Base-by-base conservation (phyloP, 208 protist species). In the Trypanosoma vivax region DNA sequence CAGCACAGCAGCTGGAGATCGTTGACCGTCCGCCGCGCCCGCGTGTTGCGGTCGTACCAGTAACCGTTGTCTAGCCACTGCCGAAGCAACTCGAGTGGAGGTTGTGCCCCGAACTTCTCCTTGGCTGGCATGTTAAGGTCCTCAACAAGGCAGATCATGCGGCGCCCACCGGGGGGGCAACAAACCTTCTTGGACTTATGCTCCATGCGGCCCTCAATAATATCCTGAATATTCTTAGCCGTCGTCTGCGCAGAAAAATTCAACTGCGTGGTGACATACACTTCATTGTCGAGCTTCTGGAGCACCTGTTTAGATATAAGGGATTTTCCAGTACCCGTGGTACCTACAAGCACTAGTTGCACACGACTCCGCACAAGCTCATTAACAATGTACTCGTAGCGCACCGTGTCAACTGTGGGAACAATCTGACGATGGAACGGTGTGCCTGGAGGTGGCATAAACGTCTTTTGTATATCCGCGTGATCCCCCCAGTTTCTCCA, bases 91-190 rank as follows among this genome's bases (percentile, higher is more conserved):
- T 99, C 97, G 24, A 99, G 82, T 41, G 97, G 96, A 14, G 97
- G 96, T 79, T 99, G 96, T 23, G 94, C 93, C n/a, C 96, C 96
- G 67, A 97, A 99, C 46, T 88, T 82, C 65, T 99, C 96, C 73
- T 97, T 97, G 11, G 84, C 74, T 2, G 98, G 98, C 96, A 99
- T 98, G 66, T 99, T 99, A 13, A 99, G 76, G 57, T 99, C 98
- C 79, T 99, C 97, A 42, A 99, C 78, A 59, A 99, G 97, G 51
- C 93, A 90, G 43, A 99, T 76, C 77, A 99, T 88, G 37, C 86
- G 74, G 42, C 96, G 95, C 25, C 96, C 96, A 34, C 82, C 90
- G 5, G 90, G 79, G 2, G 97, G 96, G 33, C 75, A 83, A 66
- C 87, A 98, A n/a, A 86, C 94, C 66, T 97, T 95, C 70, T 98